Base-by-base conservation (phyloP, 225 moss, liverwort and hornwort genomes). In the Pleurozium schreberi region DNA sequence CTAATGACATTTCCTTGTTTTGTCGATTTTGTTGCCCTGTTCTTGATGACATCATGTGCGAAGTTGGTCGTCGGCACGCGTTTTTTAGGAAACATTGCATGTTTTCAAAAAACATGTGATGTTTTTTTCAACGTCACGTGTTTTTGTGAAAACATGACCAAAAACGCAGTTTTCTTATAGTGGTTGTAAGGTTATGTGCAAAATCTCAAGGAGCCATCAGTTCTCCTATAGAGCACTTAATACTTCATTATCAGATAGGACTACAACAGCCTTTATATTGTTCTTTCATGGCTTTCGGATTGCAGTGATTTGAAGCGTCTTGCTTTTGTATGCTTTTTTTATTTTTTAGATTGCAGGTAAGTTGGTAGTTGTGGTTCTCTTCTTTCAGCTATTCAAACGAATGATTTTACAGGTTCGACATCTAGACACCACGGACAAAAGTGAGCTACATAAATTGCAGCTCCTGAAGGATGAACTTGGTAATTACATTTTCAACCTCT, bases 161-260 rank as follows among this genome's bases (percentile, higher is more conserved):
- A n/a, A n/a, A n/a, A n/a, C n/a, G n/a, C n/a, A n/a, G n/a, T n/a
- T n/a, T n/a, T n/a, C n/a, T n/a, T n/a, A n/a, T n/a, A n/a, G n/a
- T n/a, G 98, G 98, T 98, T 89, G n/a, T n/a, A n/a, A n/a, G n/a
- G n/a, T n/a, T 98, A 67, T 96, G 96, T 91, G 98, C 97, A 19
- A 99, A 99, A 86, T 97, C 97, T 18, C 95, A 97, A 88, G 98
- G 97, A 86, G 98, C 97, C 58, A 97, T 97, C 62, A 96, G 96
- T 84, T 99, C 98, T 83, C 98, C 97, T 71, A 94, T 99, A 34
- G 98, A 99, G 94, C 97, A 99, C 87, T 91, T 99, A 75, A 99
- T 97, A 82, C 92, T 99, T 86, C 97, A 99, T 89, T 99, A 99
- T 79, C 98, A 99, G 95, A 97, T 98, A 87, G 86, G 83, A n/a